Conservation (phyloP, 2,329 filamentous ascomycete genomes). For the Pyrenochaeta sp. region DNA sequence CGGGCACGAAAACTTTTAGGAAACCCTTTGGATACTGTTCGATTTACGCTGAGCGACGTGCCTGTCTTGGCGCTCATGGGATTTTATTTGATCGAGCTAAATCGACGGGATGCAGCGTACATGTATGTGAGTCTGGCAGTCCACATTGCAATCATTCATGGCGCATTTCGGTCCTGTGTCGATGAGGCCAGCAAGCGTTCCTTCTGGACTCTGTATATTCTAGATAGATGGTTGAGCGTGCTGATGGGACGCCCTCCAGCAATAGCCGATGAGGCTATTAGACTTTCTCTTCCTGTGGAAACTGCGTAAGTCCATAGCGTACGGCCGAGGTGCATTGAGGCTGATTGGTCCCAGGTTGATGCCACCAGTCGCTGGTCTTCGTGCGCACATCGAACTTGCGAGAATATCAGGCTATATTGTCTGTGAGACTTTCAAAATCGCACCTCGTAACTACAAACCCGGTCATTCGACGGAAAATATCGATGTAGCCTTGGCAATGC, state of each 20-base stretch:
- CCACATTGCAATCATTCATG: constrained; percentile 36
- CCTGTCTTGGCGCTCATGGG: constrained; percentile 37
- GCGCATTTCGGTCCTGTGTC: constrained; percentile 25
- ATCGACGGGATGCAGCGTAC: constrained; percentile 37
- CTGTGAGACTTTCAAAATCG: constrained; percentile 36
- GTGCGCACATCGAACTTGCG: constrained; percentile 33
- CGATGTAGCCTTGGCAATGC: constrained; percentile 29
- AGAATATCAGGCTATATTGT: constrained; percentile 35
- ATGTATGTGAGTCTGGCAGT: constrained; percentile 37
- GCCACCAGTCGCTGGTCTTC: constrained; percentile 31
- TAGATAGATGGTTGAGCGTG: constrained; percentile 38
- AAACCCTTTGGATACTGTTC: constrained; percentile 35
- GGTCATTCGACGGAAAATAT: constrained; percentile 15
- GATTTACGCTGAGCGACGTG: constrained; percentile 33
- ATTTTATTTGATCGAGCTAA: constrained; percentile 39
- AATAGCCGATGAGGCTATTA: constrained; percentile 35
- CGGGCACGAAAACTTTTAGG: constrained; percentile 35
- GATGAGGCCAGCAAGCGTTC: constrained; percentile 30
- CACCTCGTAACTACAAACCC: constrained; percentile 18
- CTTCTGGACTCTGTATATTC: constrained; percentile 37
- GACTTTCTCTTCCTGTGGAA: constrained; percentile 30
- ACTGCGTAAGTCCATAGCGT: constrained; percentile 23
- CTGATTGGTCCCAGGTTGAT: constrained; percentile 26
- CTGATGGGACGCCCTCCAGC: constrained; percentile 37
- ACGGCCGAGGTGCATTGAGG: not conserved